Evolutionary conservation across 2,329 filamentous ascomycete genomes (phyloP), one percentile per base, ranked within the genome.

Genomic region (Epichloe amarillans): DNA sequence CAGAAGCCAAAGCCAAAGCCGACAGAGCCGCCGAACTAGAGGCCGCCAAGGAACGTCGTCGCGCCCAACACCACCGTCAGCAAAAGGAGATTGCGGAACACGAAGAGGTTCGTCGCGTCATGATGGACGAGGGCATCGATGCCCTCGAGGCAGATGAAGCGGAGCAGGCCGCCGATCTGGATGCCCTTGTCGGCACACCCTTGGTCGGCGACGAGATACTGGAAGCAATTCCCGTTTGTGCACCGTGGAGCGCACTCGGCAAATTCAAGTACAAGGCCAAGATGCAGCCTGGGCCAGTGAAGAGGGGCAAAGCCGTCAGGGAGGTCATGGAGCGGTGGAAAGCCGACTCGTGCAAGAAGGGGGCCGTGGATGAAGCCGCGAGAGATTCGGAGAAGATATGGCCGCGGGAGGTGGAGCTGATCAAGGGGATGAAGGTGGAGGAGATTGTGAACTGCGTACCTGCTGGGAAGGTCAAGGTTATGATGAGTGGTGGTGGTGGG

Each of bases 221-320:
- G 8, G 82, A 84, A 58, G 74, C 72, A 0, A 70, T 85, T 2
- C 77, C 80, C 1, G 69, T 84, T 3, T 84, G 82, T 59, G 82
- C 77, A 4, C 82, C 82, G 2, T 85, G 81, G 74, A 70, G 67
- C 23, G 81, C 82, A 2, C 68, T 85, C 57, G 73, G 68, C 2
- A 79, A 78, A 51, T 86, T 85, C 69, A 96, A 96, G 69, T 97
- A 96, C 73, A 94, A 94, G 67, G 87, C 83, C 50, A 98, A 98
- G 72, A 67, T 98, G 59, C 93, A 97, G 68, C 93, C 93, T 0
- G 93, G 93, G 0, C 69, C 82, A 0, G 77, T 84, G 56, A 98
- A 97, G 75, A 95, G 95, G 70, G 91, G 93, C 10, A 97, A 96
- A 65, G 90, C 89, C 0, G 82, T 95, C 46, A 88, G 87, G 64